Base-by-base conservation (phyloP, 1,139 yeast species). In the Protomyces gravidus region DNA sequence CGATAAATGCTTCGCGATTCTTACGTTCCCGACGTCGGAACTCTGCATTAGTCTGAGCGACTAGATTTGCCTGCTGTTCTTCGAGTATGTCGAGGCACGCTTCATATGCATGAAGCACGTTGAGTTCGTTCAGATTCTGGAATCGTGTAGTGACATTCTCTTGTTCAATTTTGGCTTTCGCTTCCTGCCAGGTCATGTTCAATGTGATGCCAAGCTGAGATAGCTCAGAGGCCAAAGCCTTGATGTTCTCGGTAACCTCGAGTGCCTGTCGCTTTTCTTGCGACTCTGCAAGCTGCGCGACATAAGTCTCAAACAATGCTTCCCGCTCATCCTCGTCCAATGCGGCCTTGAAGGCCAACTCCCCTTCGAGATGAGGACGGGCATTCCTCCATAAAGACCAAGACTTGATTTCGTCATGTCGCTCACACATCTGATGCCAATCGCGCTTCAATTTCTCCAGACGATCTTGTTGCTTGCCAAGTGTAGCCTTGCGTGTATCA, bases 371-470 rank as follows among this genome's bases (percentile, higher is more conserved):
- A 19, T 45, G 17, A 2, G 52, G 39, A 23, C 45, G 45, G 4
- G 61, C 65, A 21, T 59, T 63, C 59, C 53, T 62, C 96, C 96
- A 89, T 47, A 88, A 73, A 0, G 95, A 82, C 62, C 77, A 79
- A 63, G 81, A 76, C 40, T 76, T 75, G 39, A 89, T 74, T 27
- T 77, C 74, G 0, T 71, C 64, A 23, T 50, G 57, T 6, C 49
- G 21, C 21, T 51, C 55, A 55, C 88, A 71, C 52, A 84, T 78
- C 11, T 75, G 71, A 13, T 71, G 61, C 69, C 86, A 86, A 23
- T 81, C 82, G 2, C 71, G 69, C 66, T 79, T 78, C 68, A 85
- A 83, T 60, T 78, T 79, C 52, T 80, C 83, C 32, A 80, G 72
- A 6, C 83, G 76, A 28, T 77, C 76, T 40, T 79, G 76, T 64